A percentile compares a stretch with the other conserved stretches of the same genome.
These are phyloP conservation scores for Metschnikowia peoriensis DNA, from an alignment of 805 yeast genomes.

Conservation along the genomic window DNA sequence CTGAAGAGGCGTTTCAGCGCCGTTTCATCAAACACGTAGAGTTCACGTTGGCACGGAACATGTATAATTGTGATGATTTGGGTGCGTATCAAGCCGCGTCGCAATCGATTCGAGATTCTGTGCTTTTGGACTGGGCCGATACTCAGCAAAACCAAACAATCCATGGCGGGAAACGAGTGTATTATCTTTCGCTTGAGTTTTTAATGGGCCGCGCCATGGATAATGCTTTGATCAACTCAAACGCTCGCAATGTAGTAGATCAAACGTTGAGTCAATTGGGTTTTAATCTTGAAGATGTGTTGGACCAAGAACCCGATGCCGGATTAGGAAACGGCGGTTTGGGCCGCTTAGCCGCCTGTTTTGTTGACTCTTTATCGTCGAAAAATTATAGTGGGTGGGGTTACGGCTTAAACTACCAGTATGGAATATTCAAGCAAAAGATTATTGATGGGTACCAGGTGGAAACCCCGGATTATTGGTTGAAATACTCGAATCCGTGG, in stretches of 20 bases:
- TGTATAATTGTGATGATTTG: slow-evolving; percentile 87
- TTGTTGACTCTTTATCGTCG: slow-evolving; percentile 82
- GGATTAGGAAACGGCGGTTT: slow-evolving; percentile 95
- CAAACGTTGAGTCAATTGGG: slow-evolving; percentile 63
- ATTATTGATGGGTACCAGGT: slow-evolving; percentile 92
- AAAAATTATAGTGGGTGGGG: slow-evolving; percentile 96
- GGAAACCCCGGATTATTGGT: slow-evolving; percentile 94
- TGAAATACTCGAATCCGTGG: slow-evolving; percentile 88
- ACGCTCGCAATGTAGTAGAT: slow-evolving; percentile 57
- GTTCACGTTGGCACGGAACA: slow-evolving; percentile 84
- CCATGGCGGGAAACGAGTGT: slow-evolving; percentile 80
- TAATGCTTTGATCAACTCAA: slow-evolving; percentile 83
- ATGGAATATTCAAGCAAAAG: slow-evolving; percentile 89
- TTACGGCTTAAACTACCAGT: slow-evolving; percentile 88
- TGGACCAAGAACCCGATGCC: slow-evolving; percentile 89
- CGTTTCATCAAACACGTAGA: slow-evolving; percentile 84
- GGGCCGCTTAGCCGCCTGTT: slow-evolving; percentile 93
- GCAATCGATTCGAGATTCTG: slow-evolving; percentile 69
- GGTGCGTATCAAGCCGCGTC: slow-evolving; percentile 94
- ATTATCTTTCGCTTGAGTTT: slow-evolving; percentile 83
- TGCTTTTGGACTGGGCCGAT: slow-evolving; percentile 85
- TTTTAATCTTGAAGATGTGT: slow-evolving; percentile 80
- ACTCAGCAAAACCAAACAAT: slow-evolving; percentile 88
- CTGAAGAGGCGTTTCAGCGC: slow-evolving; percentile 59
- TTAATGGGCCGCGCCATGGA: slow-evolving; percentile 95